Base-by-base conservation (phyloP, 2,329 filamentous ascomycete species). In the Sphaerulina vaccinii region DNA sequence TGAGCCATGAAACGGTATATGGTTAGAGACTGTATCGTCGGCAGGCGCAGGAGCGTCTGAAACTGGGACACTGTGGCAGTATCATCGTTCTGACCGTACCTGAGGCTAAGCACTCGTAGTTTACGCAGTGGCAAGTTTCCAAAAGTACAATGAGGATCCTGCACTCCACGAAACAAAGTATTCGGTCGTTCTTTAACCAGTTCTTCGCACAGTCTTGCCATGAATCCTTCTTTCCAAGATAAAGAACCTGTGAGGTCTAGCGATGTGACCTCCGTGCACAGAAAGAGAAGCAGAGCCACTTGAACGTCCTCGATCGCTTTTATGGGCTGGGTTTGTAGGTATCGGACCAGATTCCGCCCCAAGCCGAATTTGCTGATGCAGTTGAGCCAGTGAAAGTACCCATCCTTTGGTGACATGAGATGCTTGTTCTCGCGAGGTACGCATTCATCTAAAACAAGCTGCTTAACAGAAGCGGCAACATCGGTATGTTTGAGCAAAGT, bases 11-110 rank as follows among this genome's bases (percentile, higher is more conserved):
- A 48, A 15, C 49, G 49, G 49, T 48, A 48, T 13, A 48, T 19
- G 21, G 50, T 52, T 13, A 48, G 10, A 5, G 50, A 47, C 6
- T 48, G 15, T 8, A 52, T 13, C 4, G 43, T 41, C 7, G 33
- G 24, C 18, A 47, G 49, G 11, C 42, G 35, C 7, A 52, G 18
- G 9, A 52, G 22, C n/a, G 24, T 41, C 7, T 33, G 24, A 2
- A 47, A 24, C 18, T 16, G 15, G 15, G 29, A 37, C 10, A 49
- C 24, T 7, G 41, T 43, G 27, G 27, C 27, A 29, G 27, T 29
- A 13, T 29, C 7, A 13, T 29, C 27, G 7, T 7, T 7, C 13
- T 29, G 7, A 7, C 27, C 27, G 13, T 5, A 35, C 16, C 13
- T 11, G 13, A 35, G 5, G 13, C 6, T 35, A 11, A 35, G 13